Conservation (phyloP, 805 yeast species). For the Kazachstania psychrophila region DNA sequence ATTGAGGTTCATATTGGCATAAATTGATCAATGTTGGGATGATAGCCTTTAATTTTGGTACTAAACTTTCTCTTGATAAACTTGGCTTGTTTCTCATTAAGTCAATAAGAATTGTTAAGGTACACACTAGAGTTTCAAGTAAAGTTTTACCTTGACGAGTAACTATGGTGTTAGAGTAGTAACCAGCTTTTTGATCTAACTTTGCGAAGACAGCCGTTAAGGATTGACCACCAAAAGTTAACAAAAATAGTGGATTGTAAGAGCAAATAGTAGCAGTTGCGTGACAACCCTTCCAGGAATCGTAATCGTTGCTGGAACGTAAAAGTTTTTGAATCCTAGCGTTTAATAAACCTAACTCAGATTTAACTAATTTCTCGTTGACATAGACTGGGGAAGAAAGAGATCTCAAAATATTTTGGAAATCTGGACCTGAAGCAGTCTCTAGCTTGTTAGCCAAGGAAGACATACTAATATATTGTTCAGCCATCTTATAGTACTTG, state of each 20-base stretch:
- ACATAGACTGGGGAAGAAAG: constrained; percentile 24
- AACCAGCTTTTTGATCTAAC: constrained; percentile 22
- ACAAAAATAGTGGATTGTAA: constrained; percentile 28
- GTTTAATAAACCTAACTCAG: constrained; percentile 26
- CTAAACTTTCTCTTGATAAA: constrained; percentile 70
- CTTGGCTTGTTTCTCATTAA: constrained; percentile 72
- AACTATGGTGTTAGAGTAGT: constrained; percentile 13
- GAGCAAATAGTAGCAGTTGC: constrained; percentile 38
- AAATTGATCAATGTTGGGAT: constrained; percentile 44
- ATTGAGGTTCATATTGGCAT: constrained; percentile 32
- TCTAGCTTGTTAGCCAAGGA: constrained; percentile 24
- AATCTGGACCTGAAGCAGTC: constrained; percentile 21
- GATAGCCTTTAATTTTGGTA: constrained; percentile 64
- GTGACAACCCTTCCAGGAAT: constrained; percentile 54
- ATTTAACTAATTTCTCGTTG: constrained; percentile 24
- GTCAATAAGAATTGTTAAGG: constrained; percentile 27
- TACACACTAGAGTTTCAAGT: constrained; percentile 24
- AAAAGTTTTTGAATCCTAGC: constrained; percentile 36
- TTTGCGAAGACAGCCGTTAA: constrained; percentile 21
- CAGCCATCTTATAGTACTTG: too few species aligned
- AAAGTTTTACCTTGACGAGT: constrained; percentile 17
- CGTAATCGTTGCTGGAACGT: constrained; percentile 36
- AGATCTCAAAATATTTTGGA: constrained; percentile 20
- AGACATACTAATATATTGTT: constrained; percentile 17
- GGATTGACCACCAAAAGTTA: constrained; percentile 27